Conservation (phyloP, 2,329 filamentous ascomycete genomes). For the Aureobasidium sp. region DNA sequence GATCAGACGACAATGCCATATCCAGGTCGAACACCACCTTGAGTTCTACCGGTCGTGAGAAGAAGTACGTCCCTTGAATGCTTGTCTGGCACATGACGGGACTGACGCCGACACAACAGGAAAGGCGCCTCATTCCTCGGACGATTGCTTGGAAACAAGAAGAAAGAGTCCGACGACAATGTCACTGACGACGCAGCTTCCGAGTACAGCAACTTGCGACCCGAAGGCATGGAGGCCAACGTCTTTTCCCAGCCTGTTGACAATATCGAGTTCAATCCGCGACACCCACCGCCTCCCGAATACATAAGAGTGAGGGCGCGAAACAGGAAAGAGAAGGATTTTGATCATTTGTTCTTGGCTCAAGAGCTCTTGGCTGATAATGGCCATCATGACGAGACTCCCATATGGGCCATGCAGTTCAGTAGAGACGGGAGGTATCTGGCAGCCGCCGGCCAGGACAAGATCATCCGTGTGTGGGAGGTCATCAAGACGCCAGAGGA, state of each 20-base stretch:
- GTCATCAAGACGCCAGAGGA: conserved; percentile 80
- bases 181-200: conserved; percentile 31
- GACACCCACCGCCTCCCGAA: conserved; percentile 78
- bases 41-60: conserved; percentile 12
- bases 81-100: neutral
- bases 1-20: conserved; percentile 7
- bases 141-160: conserved; percentile 73
- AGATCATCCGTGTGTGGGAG: conserved; percentile 77
- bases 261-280: conserved; percentile 69
- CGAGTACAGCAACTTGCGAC: conserved; percentile 48
- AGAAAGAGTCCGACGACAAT: conserved; percentile 44
- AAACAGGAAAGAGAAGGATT: conserved; percentile 74
- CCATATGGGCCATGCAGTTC: conserved; percentile 89
- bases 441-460: conserved; percentile 86
- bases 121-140: conserved; percentile 89
- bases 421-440: conserved; percentile 87
- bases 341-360: conserved; percentile 82
- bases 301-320: conserved; percentile 82
- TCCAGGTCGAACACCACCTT: conserved; percentile 12
- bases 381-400: conserved; percentile 31
- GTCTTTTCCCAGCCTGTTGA: conserved; percentile 73
- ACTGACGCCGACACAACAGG: conserved; percentile 42
- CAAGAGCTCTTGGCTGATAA: conserved; percentile 63
- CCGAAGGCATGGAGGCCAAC: conserved; percentile 74
- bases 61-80: conserved; percentile 9